Evolutionary conservation across 2,329 filamentous ascomycete species (phyloP).

Genomic region (Aspergillus pseudoterreus): DNA sequence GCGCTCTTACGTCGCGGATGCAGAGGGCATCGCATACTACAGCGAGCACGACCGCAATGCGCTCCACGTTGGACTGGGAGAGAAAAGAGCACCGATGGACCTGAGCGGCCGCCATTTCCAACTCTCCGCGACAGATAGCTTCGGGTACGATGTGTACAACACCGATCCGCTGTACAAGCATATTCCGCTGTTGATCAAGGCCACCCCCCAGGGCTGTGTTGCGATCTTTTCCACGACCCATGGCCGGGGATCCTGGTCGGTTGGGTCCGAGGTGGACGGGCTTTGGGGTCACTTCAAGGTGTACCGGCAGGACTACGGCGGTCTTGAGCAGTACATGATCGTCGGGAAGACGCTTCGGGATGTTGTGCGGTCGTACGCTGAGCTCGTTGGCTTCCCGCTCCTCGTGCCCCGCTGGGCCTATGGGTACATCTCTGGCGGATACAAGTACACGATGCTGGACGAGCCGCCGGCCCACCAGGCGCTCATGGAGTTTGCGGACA

Average conservation of each 20-base stretch:
- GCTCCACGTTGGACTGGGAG: constrained; percentile 67
- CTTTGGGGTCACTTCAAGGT: constrained; percentile 74
- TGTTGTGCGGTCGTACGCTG: constrained; percentile 63
- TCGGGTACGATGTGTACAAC: constrained; percentile 68
- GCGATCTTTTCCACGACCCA: constrained; percentile 67
- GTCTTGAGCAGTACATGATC: constrained; percentile 67
- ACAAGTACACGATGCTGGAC: constrained; percentile 59
- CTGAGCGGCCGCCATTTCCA: constrained; percentile 63
- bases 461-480: constrained; percentile 54
- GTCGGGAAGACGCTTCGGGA: constrained; percentile 64
- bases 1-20: constrained; percentile 64
- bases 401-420: constrained; percentile 69
- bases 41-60: constrained; percentile 59
- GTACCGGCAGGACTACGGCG: constrained; percentile 68
- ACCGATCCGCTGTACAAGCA: constrained; percentile 74
- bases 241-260: constrained; percentile 59
- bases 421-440: constrained; percentile 67
- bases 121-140: constrained; percentile 67
- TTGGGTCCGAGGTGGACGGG: constrained; percentile 71
- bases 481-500: constrained; percentile 58
- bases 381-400: constrained; percentile 64
- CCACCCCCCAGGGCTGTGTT: constrained; percentile 60
- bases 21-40: constrained; percentile 62
- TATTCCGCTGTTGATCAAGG: constrained; percentile 68
- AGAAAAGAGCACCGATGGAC: constrained; percentile 71